phyloP scores from a whole-genome alignment of 352 stramenopile species.

The Phytophthora hibernalis region DNA sequence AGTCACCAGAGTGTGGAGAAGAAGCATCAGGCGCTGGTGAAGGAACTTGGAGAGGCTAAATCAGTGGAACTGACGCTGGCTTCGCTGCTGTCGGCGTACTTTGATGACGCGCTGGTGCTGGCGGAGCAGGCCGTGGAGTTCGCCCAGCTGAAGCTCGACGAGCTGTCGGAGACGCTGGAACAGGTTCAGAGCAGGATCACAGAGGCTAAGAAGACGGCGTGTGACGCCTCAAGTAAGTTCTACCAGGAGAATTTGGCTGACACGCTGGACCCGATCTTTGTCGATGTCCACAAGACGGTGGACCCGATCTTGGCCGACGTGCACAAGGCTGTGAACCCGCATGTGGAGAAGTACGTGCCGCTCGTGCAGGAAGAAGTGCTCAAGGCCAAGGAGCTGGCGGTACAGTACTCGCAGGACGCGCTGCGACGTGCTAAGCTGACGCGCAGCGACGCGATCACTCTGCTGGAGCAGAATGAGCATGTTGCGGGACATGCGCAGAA shows the following conservation, averaged over 20 bases:
- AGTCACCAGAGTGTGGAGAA: constrained; percentile 43
- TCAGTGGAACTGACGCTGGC: constrained; percentile 66
- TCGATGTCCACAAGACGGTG: constrained; percentile 57
- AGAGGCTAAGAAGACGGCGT: constrained; percentile 53
- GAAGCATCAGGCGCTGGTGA: constrained; percentile 66
- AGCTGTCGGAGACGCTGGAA: constrained; percentile 52
- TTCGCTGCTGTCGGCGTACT: constrained; percentile 78
- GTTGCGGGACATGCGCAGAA: constrained; percentile 67
- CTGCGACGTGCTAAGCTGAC: constrained; percentile 53
- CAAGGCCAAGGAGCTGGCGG: constrained; percentile 45
- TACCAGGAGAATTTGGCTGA: constrained; percentile 74
- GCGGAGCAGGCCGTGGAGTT: constrained; percentile 43
- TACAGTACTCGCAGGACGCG: constrained; percentile 52
- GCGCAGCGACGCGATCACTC: constrained; percentile 55
- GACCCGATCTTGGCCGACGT: constrained; percentile 67
- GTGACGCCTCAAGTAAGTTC: constrained; percentile 58
- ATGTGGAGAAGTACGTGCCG: constrained; percentile 63
- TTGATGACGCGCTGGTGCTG: constrained; percentile 76
- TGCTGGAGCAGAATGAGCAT: constrained; percentile 68
- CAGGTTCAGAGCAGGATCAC: constrained; percentile 61
- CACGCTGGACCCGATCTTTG: constrained; percentile 71
- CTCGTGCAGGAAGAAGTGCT: constrained; percentile 55
- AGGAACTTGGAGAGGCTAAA: constrained; percentile 60
- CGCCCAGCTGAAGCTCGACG: constrained; percentile 54
- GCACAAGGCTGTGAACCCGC: constrained; percentile 54